Conservation (phyloP, 1,284 basidiomycete species). For the Marasmius tenuissimus region DNA sequence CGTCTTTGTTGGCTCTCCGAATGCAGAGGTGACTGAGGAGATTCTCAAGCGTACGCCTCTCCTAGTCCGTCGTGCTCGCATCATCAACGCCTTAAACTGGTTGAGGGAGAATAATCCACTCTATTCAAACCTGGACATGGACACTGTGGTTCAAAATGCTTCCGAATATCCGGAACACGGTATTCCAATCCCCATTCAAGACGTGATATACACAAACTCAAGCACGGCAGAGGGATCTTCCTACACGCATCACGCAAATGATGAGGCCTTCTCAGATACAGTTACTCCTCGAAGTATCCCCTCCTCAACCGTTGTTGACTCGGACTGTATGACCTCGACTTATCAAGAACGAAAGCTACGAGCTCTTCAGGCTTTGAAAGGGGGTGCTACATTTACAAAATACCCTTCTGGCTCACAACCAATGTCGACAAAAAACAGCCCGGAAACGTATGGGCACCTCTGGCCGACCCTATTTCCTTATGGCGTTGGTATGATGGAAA, state of each 20-base stretch:
- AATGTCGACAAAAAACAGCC: no score
- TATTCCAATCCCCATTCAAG: neutral
- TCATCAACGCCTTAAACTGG: conserved; percentile 1
- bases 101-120: neutral
- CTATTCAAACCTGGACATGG: neutral
- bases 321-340: neutral
- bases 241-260: neutral
- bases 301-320: neutral
- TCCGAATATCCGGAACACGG: neutral
- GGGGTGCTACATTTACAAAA: no score
- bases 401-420: no score
- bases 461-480: conserved; percentile 16
- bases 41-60: neutral
- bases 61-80: neutral
- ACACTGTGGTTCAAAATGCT: neutral
- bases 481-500: conserved; percentile 14
- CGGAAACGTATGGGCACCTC: conserved; percentile 8
- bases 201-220: neutral
- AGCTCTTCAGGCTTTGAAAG: no score
- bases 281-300: neutral
- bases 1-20: neutral
- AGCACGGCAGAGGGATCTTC: neutral
- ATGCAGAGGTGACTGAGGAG: neutral
- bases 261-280: neutral
- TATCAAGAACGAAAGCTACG: conserved; percentile 2